These are phyloP conservation scores for Annulohypoxylon maeteangense DNA, from an alignment of 495 filamentous ascomycete genomes.

Conservation along the genomic window DNA sequence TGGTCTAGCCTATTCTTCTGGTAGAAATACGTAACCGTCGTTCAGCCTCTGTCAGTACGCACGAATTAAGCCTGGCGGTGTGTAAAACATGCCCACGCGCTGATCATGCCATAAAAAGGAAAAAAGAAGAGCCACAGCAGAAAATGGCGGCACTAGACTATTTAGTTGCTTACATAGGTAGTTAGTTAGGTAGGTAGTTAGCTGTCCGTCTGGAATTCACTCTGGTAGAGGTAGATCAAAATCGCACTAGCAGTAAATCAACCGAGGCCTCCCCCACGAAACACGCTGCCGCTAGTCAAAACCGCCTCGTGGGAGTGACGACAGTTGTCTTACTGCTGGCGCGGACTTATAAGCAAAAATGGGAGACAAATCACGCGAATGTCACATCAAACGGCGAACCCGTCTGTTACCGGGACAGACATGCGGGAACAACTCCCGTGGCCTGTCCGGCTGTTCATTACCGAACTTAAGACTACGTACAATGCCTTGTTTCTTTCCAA, in stretches of 20 bases:
- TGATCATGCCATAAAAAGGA: slow-evolving; percentile 22
- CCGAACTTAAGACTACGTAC: not conserved
- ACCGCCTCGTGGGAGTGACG: slow-evolving; percentile 19
- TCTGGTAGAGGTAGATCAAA: slow-evolving; percentile 23
- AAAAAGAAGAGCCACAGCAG: slow-evolving; percentile 29
- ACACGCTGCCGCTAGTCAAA: slow-evolving; percentile 11
- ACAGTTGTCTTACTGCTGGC: slow-evolving; percentile 5
- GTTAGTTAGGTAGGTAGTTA: slow-evolving; percentile 8
- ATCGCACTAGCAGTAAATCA: slow-evolving; percentile 17
- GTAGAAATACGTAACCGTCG: not conserved
- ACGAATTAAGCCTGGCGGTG: slow-evolving; percentile 16
- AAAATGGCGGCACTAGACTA: slow-evolving; percentile 37
- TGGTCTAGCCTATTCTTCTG: not conserved
- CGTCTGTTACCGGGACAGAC: slow-evolving; percentile 4
- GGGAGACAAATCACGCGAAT: slow-evolving; percentile 6
- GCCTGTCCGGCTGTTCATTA: slow-evolving; percentile 11
- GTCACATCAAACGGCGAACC: not conserved
- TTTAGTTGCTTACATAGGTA: slow-evolving; percentile 19
- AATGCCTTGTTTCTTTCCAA: not conserved
- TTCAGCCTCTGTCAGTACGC: slow-evolving; percentile 21
- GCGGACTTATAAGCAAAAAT: slow-evolving; percentile 10
- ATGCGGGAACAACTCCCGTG: slow-evolving; percentile 24
- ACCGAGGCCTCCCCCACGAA: slow-evolving; percentile 33
- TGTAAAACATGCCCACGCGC: slow-evolving; percentile 15
- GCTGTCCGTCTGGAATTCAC: slow-evolving; percentile 11